Conservation (phyloP, 2,329 filamentous ascomycete species). For the Aspergillus candidus region DNA sequence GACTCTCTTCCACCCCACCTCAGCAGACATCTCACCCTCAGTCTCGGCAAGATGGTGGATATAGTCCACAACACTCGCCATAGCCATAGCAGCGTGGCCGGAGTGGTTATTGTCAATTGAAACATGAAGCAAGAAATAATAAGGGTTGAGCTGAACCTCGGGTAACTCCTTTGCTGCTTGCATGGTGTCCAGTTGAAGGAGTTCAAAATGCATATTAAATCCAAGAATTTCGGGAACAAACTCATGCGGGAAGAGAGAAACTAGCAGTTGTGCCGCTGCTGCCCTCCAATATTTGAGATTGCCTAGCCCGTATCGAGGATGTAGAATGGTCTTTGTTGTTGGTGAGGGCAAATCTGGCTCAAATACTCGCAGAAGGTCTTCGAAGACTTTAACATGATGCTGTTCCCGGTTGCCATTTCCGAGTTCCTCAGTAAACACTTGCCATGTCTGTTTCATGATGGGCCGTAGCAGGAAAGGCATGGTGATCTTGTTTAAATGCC, state of each 20-base stretch:
- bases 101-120: constrained; percentile 47
- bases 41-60: constrained; percentile 25
- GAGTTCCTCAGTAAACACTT: constrained; percentile 47
- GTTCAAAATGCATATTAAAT: constrained; percentile 48
- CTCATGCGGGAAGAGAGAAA: constrained; percentile 45
- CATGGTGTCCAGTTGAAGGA: constrained; percentile 36
- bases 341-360: constrained; percentile 27
- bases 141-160: constrained; percentile 39
- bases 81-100: constrained; percentile 46
- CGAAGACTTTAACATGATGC: constrained; percentile 41
- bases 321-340: constrained; percentile 23
- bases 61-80: constrained; percentile 34
- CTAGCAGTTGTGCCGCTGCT: constrained; percentile 41
- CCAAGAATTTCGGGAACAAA: constrained; percentile 48
- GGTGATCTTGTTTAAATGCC: constrained; percentile 40
- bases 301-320: constrained; percentile 3
- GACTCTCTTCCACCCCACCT: constrained; percentile 36
- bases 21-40: constrained; percentile 24
- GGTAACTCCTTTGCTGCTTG: constrained; percentile 39
- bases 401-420: constrained; percentile 45
- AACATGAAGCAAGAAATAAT: constrained; percentile 49
- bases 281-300: constrained; percentile 35
- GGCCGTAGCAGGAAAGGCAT: constrained; percentile 38
- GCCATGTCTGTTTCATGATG: constrained; percentile 43
- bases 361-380: constrained; percentile 28